Evolutionary conservation across 2,329 filamentous ascomycete genomes (phyloP), one percentile per base, ranked within the genome.

Genomic region (Rosellinia necatrix): DNA sequence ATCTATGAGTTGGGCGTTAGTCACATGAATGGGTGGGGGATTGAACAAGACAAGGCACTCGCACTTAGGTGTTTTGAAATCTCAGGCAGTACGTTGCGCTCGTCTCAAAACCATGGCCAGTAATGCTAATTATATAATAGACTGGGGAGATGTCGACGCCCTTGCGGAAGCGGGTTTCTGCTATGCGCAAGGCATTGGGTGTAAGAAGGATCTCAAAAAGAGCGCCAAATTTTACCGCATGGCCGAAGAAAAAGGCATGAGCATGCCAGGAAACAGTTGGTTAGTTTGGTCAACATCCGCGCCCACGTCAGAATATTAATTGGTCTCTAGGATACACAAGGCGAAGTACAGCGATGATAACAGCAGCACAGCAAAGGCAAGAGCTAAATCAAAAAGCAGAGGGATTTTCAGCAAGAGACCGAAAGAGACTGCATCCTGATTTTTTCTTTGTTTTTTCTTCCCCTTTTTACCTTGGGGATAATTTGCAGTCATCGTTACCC

Each of bases 221-320:
- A 93, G 91, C 46, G 93, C 94, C 56, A 89, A 85, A 59, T 91
- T 94, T 68, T 97, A 97, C 72, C 87, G 94, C 19, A 82, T 88
- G 78, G 94, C 94, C 5, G 94, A 96, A 72, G 86, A 88, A 21
- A 94, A 94, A 75, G 94, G 94, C 6, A 92, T 97, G 80, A 96
- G 86, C 74, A 97, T 97, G 92, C 89, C 96, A 53, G 94, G 94
- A 52, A 97, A 97, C 72, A 97, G 92, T 79, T 99, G 94, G 93
- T 96, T 80, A 71, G 90, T 54, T 58, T 37, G 27, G 17, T 17
- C 6, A 15, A 30, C n/a, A 5, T 22, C 6, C 40, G 21, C 24
- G 13, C 4, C 5, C 10, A 15, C 6, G 30, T 24, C 12, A 32
- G 38, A 46, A 17, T 49, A 54, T 53, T 43, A 24, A 57, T 19